A percentile compares a stretch with the other conserved stretches of the same genome.
Conservation (phyloP, 768 basidiomycete species). For the Hygrocybe punicea region DNA sequence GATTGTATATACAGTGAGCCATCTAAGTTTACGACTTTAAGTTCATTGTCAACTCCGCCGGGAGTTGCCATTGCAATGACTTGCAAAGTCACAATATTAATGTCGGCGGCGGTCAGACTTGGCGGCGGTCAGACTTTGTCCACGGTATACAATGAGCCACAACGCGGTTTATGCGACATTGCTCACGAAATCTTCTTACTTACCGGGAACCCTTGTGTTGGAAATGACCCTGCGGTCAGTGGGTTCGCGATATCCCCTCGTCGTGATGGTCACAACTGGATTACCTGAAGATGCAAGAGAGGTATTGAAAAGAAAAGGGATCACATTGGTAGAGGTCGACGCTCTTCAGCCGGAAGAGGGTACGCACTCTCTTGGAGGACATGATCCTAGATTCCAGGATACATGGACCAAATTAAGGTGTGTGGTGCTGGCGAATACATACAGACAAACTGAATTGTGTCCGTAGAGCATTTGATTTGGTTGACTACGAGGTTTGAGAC, state of each 20-base stretch:
- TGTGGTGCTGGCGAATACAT: slow-evolving; percentile 2
- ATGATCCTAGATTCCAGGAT: slow-evolving; percentile 58
- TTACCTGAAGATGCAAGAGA: slow-evolving; percentile 50
- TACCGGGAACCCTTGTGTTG: slow-evolving; percentile 61
- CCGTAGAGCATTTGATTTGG: slow-evolving; percentile 58
- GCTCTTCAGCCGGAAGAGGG: slow-evolving; percentile 50
- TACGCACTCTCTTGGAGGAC: slow-evolving; percentile 37
- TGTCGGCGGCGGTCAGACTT: too few relatives aligned
- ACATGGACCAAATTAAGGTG: slow-evolving; percentile 71
- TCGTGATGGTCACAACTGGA: slow-evolving; percentile 69
- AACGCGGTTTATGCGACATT: slow-evolving; percentile 72
- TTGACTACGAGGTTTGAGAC: slow-evolving; percentile 58
- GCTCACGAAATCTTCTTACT: slow-evolving; percentile 68
- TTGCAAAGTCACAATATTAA: too few relatives aligned
- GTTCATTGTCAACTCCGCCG: not conserved
- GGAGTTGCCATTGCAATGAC: too few relatives aligned
- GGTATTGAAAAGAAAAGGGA: slow-evolving; percentile 51
- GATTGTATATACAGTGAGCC: too few relatives aligned
- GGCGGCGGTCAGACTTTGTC: too few relatives aligned
- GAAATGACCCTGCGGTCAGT: slow-evolving; percentile 52
- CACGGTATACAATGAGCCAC: slow-evolving; percentile 33
- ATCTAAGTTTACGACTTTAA: too few relatives aligned
- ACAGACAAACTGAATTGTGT: not conserved
- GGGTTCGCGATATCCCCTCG: slow-evolving; percentile 65
- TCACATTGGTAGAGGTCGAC: slow-evolving; percentile 58